Conservation (phyloP, 163 green algal genomes). For the Scenedesmus sp. region DNA sequence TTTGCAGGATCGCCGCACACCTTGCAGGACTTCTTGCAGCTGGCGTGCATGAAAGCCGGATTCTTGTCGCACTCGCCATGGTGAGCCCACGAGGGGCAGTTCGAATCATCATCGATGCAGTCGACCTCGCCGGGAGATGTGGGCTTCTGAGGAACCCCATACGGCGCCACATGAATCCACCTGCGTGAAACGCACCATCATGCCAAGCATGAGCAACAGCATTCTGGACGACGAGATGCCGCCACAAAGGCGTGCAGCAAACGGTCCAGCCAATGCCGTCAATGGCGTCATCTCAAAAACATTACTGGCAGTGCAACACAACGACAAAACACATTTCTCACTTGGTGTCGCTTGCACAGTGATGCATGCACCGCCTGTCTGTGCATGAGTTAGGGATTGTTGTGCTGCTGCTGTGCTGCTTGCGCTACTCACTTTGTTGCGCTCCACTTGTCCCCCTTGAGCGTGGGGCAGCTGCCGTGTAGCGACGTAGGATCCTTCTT, state of each 20-base stretch:
- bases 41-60: constrained; percentile 50
- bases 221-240: not conserved
- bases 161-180: constrained; percentile 81
- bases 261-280: too few relatives aligned
- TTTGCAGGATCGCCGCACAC: not conserved
- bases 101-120: constrained; percentile 46
- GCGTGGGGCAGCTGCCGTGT: constrained; percentile 85
- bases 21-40: constrained; percentile 53
- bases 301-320: too few relatives aligned
- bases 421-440: constrained; percentile 77
- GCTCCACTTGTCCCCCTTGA: constrained; percentile 85
- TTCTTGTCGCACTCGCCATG: constrained; percentile 62
- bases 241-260: too few relatives aligned
- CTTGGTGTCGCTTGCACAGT: too few relatives aligned
- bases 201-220: not conserved
- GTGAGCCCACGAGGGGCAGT: constrained; percentile 54
- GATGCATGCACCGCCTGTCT: too few relatives aligned
- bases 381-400: too few relatives aligned
- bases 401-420: not conserved
- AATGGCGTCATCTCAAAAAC: too few relatives aligned
- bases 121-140: not conserved
- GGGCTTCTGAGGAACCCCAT: not conserved
- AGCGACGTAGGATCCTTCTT: constrained; percentile 71
- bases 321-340: too few relatives aligned
- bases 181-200: constrained; percentile 53